Conservation (phyloP, 1,139 yeast species). For the Trichomonascaceae sp. region DNA sequence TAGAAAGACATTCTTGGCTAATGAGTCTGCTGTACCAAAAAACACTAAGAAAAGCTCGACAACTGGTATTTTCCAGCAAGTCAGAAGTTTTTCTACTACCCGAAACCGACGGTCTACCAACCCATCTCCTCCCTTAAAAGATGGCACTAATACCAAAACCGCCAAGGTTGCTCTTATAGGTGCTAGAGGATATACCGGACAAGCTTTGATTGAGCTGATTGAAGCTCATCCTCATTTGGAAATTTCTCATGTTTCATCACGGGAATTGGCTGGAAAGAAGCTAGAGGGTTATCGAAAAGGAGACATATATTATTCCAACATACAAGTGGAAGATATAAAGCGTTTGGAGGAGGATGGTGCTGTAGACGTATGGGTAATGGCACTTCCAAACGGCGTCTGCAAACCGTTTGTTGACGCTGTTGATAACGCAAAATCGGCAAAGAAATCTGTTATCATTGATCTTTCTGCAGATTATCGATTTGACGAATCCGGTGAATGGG, state of each 20-base stretch:
- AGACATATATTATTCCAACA: slow-evolving; percentile 73
- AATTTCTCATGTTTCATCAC: slow-evolving; percentile 87
- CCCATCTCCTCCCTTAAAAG: slow-evolving; percentile 67
- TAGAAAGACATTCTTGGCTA: slow-evolving; percentile 8
- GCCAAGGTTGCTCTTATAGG: slow-evolving; percentile 89
- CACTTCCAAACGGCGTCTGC: slow-evolving; percentile 96
- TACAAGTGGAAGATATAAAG: slow-evolving; percentile 81
- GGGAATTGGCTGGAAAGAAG: slow-evolving; percentile 85
- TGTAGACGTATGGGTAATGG: slow-evolving; percentile 98
- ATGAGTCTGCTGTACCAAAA: slow-evolving; percentile 16
- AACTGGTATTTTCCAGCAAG: slow-evolving; percentile 21
- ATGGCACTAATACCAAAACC: slow-evolving; percentile 54
- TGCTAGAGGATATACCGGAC: slow-evolving; percentile 97
- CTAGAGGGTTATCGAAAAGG: slow-evolving; percentile 81
- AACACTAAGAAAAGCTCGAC: slow-evolving; percentile 17
- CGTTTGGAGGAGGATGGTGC: slow-evolving; percentile 66
- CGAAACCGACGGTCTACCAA: slow-evolving; percentile 34
- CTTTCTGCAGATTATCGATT: slow-evolving; percentile 94
- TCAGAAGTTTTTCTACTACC: slow-evolving; percentile 27
- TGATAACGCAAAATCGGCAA: slow-evolving; percentile 49
- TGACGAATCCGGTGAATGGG: slow-evolving; percentile 82
- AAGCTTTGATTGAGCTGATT: slow-evolving; percentile 78
- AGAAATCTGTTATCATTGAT: slow-evolving; percentile 75
- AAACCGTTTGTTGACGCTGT: slow-evolving; percentile 95
- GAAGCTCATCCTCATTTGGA: slow-evolving; percentile 85